phyloP scores from a whole-genome alignment of 176 grass and related monocot genomes.

The Oryza punctata region DNA sequence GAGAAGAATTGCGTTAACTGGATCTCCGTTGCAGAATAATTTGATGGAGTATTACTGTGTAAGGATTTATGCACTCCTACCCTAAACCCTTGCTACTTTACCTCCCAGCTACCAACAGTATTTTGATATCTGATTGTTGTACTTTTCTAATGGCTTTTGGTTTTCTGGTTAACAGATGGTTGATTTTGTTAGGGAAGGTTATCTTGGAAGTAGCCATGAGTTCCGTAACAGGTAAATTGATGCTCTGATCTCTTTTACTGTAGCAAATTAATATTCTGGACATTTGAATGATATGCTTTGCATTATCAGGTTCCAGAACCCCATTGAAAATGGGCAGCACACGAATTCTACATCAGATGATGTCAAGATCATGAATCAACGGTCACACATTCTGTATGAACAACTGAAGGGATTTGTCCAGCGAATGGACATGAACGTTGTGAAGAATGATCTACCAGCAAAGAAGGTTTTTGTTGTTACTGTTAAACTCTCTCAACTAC shows the following conservation, averaged over 20 bases:
- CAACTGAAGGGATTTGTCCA: slow-evolving; percentile 99
- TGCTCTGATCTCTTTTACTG: neutral
- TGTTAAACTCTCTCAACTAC: slow-evolving; percentile 91
- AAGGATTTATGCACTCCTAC: slow-evolving; percentile 41
- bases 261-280: slow-evolving; percentile 7
- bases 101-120: slow-evolving; percentile 14
- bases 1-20: slow-evolving; percentile 96
- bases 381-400: slow-evolving; percentile 94
- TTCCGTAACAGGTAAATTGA: slow-evolving; percentile 83
- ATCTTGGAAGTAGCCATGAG: slow-evolving; percentile 95
- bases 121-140: slow-evolving; percentile 30
- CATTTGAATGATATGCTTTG: slow-evolving; percentile 25
- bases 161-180: slow-evolving; percentile 85
- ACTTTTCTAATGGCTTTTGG: slow-evolving; percentile 27
- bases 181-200: slow-evolving; percentile 99
- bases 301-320: slow-evolving; percentile 89
- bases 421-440: slow-evolving; percentile 90
- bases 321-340: slow-evolving; percentile 98
- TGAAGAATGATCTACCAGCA: slow-evolving; percentile 94
- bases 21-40: slow-evolving; percentile 97
- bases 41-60: slow-evolving; percentile 99
- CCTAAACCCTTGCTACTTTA: slow-evolving; percentile 25
- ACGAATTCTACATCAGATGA: slow-evolving; percentile 90
- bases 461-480: slow-evolving; percentile 99
- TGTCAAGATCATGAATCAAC: slow-evolving; percentile 98